These are phyloP conservation scores for Podospora pseudopauciseta DNA, from an alignment of 495 filamentous ascomycete genomes.

Conservation along the genomic window DNA sequence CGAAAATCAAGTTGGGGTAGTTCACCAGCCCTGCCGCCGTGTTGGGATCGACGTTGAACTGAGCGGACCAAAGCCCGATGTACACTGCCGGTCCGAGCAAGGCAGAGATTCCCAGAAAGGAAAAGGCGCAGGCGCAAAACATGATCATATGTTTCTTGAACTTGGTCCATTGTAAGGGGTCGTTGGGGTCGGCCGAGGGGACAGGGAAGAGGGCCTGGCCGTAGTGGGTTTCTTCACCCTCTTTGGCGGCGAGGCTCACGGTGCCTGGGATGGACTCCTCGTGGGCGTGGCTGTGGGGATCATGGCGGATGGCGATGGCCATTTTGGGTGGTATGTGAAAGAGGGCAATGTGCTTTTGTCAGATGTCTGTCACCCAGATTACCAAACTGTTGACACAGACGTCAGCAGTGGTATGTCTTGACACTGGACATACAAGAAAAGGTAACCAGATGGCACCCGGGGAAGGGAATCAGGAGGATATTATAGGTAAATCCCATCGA, in stretches of 20 bases:
- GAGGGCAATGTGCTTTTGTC: not conserved
- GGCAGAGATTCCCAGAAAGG: conserved; percentile 55
- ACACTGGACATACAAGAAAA: not conserved
- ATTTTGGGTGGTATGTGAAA: not conserved
- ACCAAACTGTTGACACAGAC: not conserved
- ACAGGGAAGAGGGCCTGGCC: conserved; percentile 60
- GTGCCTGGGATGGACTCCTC: conserved; percentile 58
- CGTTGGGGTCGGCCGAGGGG: conserved; percentile 57
- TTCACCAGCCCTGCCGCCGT: conserved; percentile 53
- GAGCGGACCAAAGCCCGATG: conserved; percentile 49
- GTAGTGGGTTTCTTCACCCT: conserved; percentile 57
- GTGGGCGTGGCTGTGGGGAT: conserved; percentile 49
- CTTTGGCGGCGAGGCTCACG: conserved; percentile 50
- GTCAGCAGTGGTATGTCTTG: not conserved
- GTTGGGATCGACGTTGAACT: conserved; percentile 48
- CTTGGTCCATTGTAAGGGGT: conserved; percentile 56
- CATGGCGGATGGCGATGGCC: conserved; percentile 1
- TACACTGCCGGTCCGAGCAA: conserved; percentile 54
- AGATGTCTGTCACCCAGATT: not conserved
- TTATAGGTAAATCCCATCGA: not conserved
- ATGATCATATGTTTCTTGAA: conserved; percentile 57
- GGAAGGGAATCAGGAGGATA: not conserved
- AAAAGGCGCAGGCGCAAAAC: conserved; percentile 50
- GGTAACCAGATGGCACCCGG: not conserved
- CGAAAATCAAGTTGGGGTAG: conserved; percentile 58